These are phyloP conservation scores for Penicillium samsonianum DNA, from an alignment of 495 filamentous ascomycete genomes.

Conservation along the genomic window DNA sequence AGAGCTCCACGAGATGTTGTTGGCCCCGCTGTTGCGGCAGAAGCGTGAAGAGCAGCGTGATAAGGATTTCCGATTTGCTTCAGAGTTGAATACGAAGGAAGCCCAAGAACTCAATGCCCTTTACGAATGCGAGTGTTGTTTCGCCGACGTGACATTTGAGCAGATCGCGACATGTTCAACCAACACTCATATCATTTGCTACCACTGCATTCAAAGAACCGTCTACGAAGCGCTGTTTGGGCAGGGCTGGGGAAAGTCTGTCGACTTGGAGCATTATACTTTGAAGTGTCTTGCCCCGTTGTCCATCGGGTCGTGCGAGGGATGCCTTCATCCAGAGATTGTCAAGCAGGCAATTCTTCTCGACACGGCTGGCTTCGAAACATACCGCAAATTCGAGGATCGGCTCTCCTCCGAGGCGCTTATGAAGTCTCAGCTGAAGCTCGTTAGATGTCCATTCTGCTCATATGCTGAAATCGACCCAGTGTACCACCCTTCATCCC, in stretches of 20 bases:
- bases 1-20: slow-evolving; percentile 70
- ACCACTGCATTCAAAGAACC: slow-evolving; percentile 75
- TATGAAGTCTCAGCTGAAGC: slow-evolving; percentile 66
- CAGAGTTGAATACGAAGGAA: slow-evolving; percentile 70
- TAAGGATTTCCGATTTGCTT: slow-evolving; percentile 63
- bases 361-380: slow-evolving; percentile 66
- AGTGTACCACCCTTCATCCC: slow-evolving; percentile 59
- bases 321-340: slow-evolving; percentile 65
- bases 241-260: slow-evolving; percentile 83
- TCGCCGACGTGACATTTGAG: slow-evolving; percentile 74
- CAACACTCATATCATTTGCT: slow-evolving; percentile 81
- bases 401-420: slow-evolving; percentile 72
- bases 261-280: slow-evolving; percentile 67
- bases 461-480: slow-evolving; percentile 86
- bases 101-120: slow-evolving; percentile 69
- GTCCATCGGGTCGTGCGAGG: slow-evolving; percentile 63
- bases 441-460: slow-evolving; percentile 89
- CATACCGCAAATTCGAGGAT: slow-evolving; percentile 71
- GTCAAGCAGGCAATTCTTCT: slow-evolving; percentile 70
- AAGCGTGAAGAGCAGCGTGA: slow-evolving; percentile 57
- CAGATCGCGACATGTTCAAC: slow-evolving; percentile 73
- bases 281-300: slow-evolving; percentile 79
- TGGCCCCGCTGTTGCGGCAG: slow-evolving; percentile 61
- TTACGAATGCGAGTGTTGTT: slow-evolving; percentile 93
- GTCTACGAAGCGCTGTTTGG: slow-evolving; percentile 86